phyloP scores from a whole-genome alignment of 1,284 basidiomycete genomes.

The Puccinia polysora region DNA sequence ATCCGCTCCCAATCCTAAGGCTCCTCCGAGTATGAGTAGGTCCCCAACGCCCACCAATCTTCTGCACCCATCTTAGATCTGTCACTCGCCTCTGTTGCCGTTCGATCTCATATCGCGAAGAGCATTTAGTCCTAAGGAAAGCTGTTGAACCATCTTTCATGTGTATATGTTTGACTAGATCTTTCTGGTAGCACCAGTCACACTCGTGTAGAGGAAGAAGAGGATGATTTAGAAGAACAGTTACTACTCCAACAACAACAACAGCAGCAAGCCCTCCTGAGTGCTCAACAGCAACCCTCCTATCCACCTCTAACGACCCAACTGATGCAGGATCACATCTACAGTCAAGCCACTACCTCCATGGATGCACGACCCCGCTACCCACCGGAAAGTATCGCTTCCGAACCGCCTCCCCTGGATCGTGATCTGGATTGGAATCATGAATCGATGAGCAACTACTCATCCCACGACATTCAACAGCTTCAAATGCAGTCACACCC shows the following conservation, averaged over 20 bases:
- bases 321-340: slow-evolving; percentile 43
- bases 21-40: slow-evolving; percentile 19
- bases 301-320: slow-evolving; percentile 40
- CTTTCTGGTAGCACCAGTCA: slow-evolving; percentile 10
- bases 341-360: slow-evolving; percentile 38
- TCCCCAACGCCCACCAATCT: slow-evolving; percentile 1
- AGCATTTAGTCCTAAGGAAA: no score
- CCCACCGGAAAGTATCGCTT: slow-evolving; percentile 43
- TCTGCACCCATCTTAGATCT: not conserved
- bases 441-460: slow-evolving; percentile 26
- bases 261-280: slow-evolving; percentile 18
- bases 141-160: not conserved
- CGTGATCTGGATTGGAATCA: slow-evolving; percentile 43
- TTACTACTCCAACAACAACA: slow-evolving; percentile 34
- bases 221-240: slow-evolving; percentile 33
- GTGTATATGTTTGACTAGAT: not conserved
- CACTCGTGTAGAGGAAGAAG: slow-evolving; percentile 30
- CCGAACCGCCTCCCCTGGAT: slow-evolving; percentile 41
- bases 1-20: slow-evolving; percentile 40
- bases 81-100: not conserved
- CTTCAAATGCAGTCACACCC: slow-evolving; percentile 33
- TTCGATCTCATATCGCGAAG: not conserved
- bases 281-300: slow-evolving; percentile 7
- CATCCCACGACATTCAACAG: slow-evolving; percentile 34
- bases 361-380: slow-evolving; percentile 42